phyloP scores from a whole-genome alignment of 2,329 filamentous ascomycete genomes.

The Falciphora oryzae region DNA sequence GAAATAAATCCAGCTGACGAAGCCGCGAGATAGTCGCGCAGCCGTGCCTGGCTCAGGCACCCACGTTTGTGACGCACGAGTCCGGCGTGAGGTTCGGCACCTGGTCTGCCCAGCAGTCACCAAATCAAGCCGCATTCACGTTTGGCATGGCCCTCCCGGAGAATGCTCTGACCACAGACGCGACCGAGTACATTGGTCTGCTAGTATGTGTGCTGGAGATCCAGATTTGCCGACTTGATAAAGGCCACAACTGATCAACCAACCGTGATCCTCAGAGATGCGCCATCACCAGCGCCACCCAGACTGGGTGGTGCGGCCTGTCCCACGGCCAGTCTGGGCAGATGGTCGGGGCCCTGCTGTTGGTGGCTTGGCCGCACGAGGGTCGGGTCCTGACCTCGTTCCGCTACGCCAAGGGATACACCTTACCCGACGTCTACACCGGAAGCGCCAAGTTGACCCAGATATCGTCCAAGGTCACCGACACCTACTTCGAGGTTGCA shows the following conservation, averaged over 20 bases:
- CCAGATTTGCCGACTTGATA: neutral
- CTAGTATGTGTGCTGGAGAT: slow-evolving; percentile 33
- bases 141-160: slow-evolving; percentile 50
- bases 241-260: neutral
- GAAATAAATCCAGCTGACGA: neutral
- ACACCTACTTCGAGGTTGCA: slow-evolving; percentile 54
- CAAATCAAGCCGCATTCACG: slow-evolving; percentile 15
- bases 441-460: slow-evolving; percentile 58
- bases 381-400: slow-evolving; percentile 51
- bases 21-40: neutral
- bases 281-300: slow-evolving; percentile 35
- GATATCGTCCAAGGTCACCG: slow-evolving; percentile 51
- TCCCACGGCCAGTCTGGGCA: slow-evolving; percentile 40
- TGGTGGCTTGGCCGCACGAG: slow-evolving; percentile 52
- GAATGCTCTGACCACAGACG: slow-evolving; percentile 38
- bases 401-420: slow-evolving; percentile 53
- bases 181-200: slow-evolving; percentile 54
- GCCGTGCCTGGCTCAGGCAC: slow-evolving; percentile 12
- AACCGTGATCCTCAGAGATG: slow-evolving; percentile 33
- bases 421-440: slow-evolving; percentile 50
- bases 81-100: slow-evolving; percentile 15
- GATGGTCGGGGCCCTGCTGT: slow-evolving; percentile 53
- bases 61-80: slow-evolving; percentile 11
- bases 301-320: slow-evolving; percentile 53
- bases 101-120: slow-evolving; percentile 7